Conservation (phyloP, 2,329 filamentous ascomycete genomes). For the Coniochaeta hoffmannii region DNA sequence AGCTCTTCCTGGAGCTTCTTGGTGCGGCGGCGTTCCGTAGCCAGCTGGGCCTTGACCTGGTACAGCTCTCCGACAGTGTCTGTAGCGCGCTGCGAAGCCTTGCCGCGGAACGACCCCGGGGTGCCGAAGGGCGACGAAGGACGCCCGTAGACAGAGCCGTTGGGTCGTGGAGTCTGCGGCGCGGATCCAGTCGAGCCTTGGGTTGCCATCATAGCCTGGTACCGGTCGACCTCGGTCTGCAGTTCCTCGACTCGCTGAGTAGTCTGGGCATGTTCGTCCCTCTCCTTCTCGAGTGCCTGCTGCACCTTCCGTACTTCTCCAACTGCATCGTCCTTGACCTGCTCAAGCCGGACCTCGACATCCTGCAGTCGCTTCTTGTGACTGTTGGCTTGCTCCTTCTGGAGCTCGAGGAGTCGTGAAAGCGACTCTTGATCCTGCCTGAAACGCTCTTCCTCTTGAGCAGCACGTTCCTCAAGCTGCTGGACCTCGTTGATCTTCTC, state of each 20-base stretch:
- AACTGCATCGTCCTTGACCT: conserved; percentile 60
- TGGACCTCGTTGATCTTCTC: conserved; percentile 77
- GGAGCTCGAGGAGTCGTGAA: conserved; percentile 73
- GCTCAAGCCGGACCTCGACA: conserved; percentile 55
- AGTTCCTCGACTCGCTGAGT: conserved; percentile 43
- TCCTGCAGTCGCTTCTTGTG: conserved; percentile 64
- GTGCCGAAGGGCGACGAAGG: conserved; percentile 56
- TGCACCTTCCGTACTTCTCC: conserved; percentile 49
- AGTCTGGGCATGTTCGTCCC: conserved; percentile 35
- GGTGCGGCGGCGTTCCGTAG: conserved; percentile 65
- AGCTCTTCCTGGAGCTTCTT: conserved; percentile 69
- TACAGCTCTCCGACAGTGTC: conserved; percentile 59
- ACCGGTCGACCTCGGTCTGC: conserved; percentile 45
- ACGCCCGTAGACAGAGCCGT: conserved; percentile 45
- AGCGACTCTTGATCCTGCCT: conserved; percentile 78
- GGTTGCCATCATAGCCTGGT: conserved; percentile 39
- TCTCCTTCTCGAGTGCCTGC: conserved; percentile 49
- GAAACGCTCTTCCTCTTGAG: conserved; percentile 78
- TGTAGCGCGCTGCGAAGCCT: conserved; percentile 49
- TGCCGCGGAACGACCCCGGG: conserved; percentile 49
- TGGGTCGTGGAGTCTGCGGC: conserved; percentile 54
- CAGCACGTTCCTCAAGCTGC: conserved; percentile 75
- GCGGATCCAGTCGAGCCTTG: conserved; percentile 34
- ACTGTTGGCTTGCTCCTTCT: conserved; percentile 67
- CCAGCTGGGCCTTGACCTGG: conserved; percentile 64